Conservation (phyloP, 2,329 filamentous ascomycete genomes). For the Cryphonectria parasitica region DNA sequence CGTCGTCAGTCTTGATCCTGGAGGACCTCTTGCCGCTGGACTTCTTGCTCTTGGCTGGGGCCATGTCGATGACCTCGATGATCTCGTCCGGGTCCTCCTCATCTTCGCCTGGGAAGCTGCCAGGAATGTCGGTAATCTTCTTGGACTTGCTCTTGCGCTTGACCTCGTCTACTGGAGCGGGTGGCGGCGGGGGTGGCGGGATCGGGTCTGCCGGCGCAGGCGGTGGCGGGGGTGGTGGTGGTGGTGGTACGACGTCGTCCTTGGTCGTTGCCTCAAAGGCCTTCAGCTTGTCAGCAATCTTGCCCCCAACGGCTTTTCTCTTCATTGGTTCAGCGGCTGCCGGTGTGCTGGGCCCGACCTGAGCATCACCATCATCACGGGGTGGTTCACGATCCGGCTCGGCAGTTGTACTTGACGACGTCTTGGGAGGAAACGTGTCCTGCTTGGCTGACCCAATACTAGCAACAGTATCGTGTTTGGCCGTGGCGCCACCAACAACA, state of each 20-base stretch:
- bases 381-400: conserved; percentile 8
- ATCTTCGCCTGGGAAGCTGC: conserved; percentile 61
- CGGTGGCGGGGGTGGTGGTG: conserved; percentile 42
- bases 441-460: conserved; percentile 36
- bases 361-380: neutral
- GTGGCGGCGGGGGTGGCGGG: conserved; percentile 46
- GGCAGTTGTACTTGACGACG: conserved; percentile 40
- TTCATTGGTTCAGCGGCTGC: conserved; percentile 40
- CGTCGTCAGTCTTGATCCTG: conserved; percentile 40
- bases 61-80: conserved; percentile 56
- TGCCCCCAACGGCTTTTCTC: conserved; percentile 53
- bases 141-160: conserved; percentile 46
- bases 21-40: conserved; percentile 50
- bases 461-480: conserved; percentile 20
- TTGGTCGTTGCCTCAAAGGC: conserved; percentile 53
- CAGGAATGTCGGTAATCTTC: conserved; percentile 52
- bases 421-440: conserved; percentile 45
- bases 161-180: conserved; percentile 42
- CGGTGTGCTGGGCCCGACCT: conserved; percentile 5
- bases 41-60: conserved; percentile 47
- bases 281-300: conserved; percentile 61
- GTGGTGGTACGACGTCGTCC: conserved; percentile 42
- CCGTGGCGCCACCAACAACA: conserved; percentile 34
- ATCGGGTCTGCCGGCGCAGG: conserved; percentile 16
- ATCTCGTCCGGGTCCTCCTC: conserved; percentile 46